Conservation (phyloP, 2,329 filamentous ascomycete genomes). For the Chaetomium olivaceum region DNA sequence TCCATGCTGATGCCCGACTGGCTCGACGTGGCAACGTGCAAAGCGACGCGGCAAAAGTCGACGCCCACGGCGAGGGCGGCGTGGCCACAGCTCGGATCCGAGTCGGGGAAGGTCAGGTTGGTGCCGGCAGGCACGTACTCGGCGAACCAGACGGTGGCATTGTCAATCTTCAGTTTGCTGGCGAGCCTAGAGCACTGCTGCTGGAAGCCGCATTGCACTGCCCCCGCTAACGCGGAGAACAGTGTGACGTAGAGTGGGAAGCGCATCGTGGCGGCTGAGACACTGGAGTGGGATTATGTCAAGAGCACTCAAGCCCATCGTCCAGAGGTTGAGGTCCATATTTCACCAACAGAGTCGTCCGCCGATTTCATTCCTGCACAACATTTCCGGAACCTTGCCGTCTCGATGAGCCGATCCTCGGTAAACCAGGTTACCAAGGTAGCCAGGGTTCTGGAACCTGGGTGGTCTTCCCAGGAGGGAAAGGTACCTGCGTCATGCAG, state of each 20-base stretch:
- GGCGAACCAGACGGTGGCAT: conserved; percentile 12
- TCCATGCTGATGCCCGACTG: conserved; percentile 49
- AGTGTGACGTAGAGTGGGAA: not conserved
- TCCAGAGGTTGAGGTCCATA: too few relatives aligned
- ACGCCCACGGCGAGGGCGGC: conserved; percentile 13
- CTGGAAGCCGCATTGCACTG: conserved; percentile 1
- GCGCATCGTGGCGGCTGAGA: conserved; percentile 12
- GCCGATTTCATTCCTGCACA: not conserved
- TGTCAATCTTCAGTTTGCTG: conserved; percentile 6
- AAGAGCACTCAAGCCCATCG: too few relatives aligned
- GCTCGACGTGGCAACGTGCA: conserved; percentile 37
- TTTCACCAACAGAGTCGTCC: too few relatives aligned
- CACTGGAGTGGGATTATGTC: too few relatives aligned
- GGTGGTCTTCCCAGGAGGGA: too few relatives aligned
- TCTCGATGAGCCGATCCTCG: not conserved
- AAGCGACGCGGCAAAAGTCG: conserved; percentile 35
- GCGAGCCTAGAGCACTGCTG: conserved; percentile 15
- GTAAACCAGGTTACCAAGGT: not conserved
- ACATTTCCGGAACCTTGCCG: not conserved
- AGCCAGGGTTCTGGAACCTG: not conserved
- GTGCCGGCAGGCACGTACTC: conserved; percentile 16
- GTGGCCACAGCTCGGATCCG: conserved; percentile 21
- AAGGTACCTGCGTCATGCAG: too few relatives aligned
- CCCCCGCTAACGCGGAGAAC: conserved; percentile 2
- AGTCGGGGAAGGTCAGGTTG: conserved; percentile 21